These are phyloP conservation scores for Scutellaria barbata DNA, from an alignment of 257 asterid genomes.

Conservation along the genomic window DNA sequence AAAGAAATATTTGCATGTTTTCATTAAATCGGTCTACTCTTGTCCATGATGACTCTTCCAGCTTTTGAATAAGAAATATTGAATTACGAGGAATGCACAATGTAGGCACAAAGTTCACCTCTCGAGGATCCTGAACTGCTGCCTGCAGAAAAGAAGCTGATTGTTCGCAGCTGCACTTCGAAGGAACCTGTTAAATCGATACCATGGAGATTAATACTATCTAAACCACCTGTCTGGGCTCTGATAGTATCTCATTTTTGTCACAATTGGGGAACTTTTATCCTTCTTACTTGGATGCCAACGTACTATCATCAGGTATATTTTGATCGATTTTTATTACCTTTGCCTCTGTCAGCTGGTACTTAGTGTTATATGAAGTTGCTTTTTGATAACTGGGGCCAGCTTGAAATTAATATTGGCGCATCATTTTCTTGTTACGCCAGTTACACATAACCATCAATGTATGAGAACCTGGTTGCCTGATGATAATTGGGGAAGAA, in stretches of 20 bases:
- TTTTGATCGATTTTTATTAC: slow-evolving; percentile 12
- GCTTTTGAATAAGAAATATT: slow-evolving; percentile 1
- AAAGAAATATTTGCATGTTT: slow-evolving; percentile 2
- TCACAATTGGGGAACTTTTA: slow-evolving; percentile 96
- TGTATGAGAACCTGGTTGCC: too few relatives aligned
- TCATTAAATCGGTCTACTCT: slow-evolving; percentile 13
- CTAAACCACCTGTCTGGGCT: slow-evolving; percentile 93
- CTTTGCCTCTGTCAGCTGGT: neutral
- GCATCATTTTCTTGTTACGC: too few relatives aligned
- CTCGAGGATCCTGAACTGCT: slow-evolving; percentile 70
- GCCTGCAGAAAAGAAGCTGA: slow-evolving; percentile 76
- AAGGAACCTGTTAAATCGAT: slow-evolving; percentile 81
- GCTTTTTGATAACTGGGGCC: too few relatives aligned
- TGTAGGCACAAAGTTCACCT: slow-evolving; percentile 89
- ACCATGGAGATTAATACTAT: slow-evolving; percentile 83
- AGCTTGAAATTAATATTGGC: too few relatives aligned
- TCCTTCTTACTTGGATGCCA: slow-evolving; percentile 97
- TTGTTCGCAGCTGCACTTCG: slow-evolving; percentile 57
- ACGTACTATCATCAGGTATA: slow-evolving; percentile 91
- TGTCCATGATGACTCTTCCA: neutral
- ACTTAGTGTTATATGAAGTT: too few relatives aligned
- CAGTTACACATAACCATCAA: too few relatives aligned
- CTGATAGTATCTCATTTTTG: slow-evolving; percentile 83
- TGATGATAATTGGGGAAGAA: too few relatives aligned
- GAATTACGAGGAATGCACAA: slow-evolving; percentile 27